These are phyloP conservation scores for Pseudogymnoascus sp. DNA, from an alignment of 2,329 filamentous ascomycete species.

Conservation along the genomic window DNA sequence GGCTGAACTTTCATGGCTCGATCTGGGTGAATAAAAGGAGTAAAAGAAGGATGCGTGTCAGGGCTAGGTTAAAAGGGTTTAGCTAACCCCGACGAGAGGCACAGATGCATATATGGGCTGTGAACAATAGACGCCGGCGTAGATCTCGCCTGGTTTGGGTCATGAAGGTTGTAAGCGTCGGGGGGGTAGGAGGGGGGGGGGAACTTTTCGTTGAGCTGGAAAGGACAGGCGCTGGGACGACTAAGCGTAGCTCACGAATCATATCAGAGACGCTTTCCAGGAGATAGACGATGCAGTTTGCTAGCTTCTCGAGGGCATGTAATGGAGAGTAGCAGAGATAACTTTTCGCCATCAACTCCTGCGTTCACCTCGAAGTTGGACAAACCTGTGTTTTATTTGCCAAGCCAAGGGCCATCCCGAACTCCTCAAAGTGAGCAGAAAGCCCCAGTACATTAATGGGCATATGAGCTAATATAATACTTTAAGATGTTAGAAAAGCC, in stretches of 20 bases:
- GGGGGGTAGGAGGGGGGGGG: not conserved
- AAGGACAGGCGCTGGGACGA: not conserved
- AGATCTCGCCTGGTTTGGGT: not conserved
- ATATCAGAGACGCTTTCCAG: not conserved
- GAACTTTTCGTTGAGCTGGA: not conserved
- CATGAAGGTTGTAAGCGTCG: not conserved
- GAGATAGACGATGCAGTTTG: not conserved
- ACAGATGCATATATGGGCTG: not conserved
- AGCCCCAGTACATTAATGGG: not conserved
- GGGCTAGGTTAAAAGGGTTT: not conserved
- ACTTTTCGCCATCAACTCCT: not conserved
- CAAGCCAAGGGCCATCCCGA: not conserved
- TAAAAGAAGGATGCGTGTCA: not conserved
- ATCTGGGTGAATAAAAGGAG: not conserved
- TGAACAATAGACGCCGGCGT: not conserved
- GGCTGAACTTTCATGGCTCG: not conserved
- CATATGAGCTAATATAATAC: slow-evolving; percentile 8
- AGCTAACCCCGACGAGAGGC: not conserved
- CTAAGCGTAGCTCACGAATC: not conserved
- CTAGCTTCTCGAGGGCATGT: not conserved
- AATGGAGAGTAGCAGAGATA: not conserved
- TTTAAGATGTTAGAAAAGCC: not conserved
- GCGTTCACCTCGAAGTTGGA: not conserved
- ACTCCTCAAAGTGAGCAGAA: not conserved
- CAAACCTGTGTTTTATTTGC: not conserved